phyloP scores from a whole-genome alignment of 257 asterid genomes.

The Mentha longifolia region DNA sequence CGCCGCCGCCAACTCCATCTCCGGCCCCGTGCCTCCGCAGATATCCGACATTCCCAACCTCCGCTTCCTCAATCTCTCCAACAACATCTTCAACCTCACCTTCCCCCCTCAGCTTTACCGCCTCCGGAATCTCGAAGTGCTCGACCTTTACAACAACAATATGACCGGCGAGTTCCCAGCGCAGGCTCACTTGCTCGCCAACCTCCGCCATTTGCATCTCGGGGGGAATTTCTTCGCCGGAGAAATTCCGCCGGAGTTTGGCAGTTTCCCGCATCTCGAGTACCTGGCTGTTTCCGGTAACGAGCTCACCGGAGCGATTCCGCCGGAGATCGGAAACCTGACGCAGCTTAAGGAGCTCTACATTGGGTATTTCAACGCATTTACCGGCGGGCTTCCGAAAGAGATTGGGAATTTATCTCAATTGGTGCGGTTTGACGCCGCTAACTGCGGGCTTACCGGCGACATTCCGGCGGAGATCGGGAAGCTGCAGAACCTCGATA shows the following conservation, averaged over 20 bases:
- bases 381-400: conserved; percentile 77
- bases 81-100: conserved; percentile 57
- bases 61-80: conserved; percentile 70
- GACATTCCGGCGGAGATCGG: conserved; percentile 79
- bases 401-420: conserved; percentile 73
- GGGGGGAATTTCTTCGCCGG: conserved; percentile 87
- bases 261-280: conserved; percentile 56
- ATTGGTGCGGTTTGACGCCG: conserved; percentile 70
- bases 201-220: conserved; percentile 68
- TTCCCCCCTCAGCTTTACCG: conserved; percentile 59
- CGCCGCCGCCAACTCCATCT: conserved; percentile 58
- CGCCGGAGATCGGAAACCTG: conserved; percentile 72
- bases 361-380: conserved; percentile 76
- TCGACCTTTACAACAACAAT: conserved; percentile 84
- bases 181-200: conserved; percentile 49
- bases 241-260: conserved; percentile 68
- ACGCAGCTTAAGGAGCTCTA: conserved; percentile 68
- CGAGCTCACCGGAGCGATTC: conserved; percentile 69
- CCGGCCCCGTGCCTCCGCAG: conserved; percentile 70
- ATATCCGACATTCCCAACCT: conserved; percentile 59
- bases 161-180: conserved; percentile 72
- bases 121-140: conserved; percentile 57
- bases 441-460: conserved; percentile 86
- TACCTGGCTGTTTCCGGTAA: conserved; percentile 86
- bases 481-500: conserved; percentile 69